These are phyloP conservation scores for Somion occarium DNA, from an alignment of 1,284 basidiomycete species.

Conservation along the genomic window DNA sequence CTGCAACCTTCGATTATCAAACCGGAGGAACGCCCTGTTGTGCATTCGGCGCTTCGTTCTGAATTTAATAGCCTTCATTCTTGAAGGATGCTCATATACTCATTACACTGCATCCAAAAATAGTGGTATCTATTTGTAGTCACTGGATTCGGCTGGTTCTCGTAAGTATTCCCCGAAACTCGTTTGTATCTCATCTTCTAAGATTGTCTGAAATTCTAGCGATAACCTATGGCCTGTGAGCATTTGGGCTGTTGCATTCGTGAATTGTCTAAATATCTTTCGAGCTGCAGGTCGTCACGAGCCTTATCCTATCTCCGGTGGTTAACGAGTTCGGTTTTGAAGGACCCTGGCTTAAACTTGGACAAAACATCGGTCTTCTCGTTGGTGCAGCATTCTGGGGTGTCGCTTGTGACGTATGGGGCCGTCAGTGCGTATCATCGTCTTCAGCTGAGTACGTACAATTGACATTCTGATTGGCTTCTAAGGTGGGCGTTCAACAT, in stretches of 20 bases:
- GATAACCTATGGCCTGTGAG: constrained; percentile 65
- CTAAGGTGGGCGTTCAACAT: constrained; percentile 66
- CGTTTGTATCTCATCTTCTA: not conserved
- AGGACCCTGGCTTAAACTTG: constrained; percentile 50
- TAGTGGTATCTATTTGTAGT: constrained; percentile 20
- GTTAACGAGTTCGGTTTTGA: constrained; percentile 50
- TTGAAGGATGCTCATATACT: too few relatives aligned
- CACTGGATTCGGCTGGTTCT: constrained; percentile 24
- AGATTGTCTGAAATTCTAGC: constrained; percentile 22
- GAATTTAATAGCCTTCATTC: not conserved
- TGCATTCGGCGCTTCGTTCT: not conserved
- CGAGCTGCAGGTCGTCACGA: constrained; percentile 31
- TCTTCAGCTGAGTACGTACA: too few relatives aligned
- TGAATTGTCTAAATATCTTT: not conserved
- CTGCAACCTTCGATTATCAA: not conserved
- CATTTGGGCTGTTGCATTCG: constrained; percentile 7
- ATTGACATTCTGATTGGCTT: not conserved
- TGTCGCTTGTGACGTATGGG: constrained; percentile 57
- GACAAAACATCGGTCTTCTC: constrained; percentile 56
- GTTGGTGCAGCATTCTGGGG: constrained; percentile 65
- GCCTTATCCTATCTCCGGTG: constrained; percentile 52
- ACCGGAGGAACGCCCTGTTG: too few relatives aligned
- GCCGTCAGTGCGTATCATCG: constrained; percentile 18
- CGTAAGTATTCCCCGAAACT: constrained; percentile 41
- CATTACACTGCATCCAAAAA: too few relatives aligned